These are phyloP conservation scores for Blumeriella jaapii DNA, from an alignment of 2,329 filamentous ascomycete species.

Conservation along the genomic window DNA sequence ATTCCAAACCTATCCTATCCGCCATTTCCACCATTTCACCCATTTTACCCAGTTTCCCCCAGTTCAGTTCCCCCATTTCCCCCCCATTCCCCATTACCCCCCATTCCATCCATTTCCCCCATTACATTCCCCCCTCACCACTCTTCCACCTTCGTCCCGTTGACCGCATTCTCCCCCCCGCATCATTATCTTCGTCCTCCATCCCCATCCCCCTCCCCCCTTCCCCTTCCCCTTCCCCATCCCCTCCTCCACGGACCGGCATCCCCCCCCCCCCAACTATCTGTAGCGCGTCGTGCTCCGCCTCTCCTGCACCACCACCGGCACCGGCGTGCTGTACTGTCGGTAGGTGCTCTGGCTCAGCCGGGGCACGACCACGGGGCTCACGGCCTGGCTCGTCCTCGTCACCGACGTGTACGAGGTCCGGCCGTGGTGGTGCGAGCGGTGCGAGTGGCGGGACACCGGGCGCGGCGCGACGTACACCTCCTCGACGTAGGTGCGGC, in stretches of 20 bases:
- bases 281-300: conserved; percentile 16
- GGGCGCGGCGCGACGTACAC: conserved; percentile 21
- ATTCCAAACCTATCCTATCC: too few species aligned
- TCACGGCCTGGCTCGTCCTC: conserved; percentile 11
- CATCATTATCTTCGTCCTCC: too few species aligned
- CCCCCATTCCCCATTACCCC: too few species aligned
- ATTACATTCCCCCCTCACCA: too few species aligned
- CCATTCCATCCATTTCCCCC: too few species aligned
- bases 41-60: too few species aligned
- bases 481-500: conserved; percentile 21
- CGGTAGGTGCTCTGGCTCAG: conserved; percentile 21
- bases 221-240: background rate
- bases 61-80: too few species aligned
- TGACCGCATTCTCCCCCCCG: too few species aligned
- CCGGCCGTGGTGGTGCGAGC: conserved; percentile 13
- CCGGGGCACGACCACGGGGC: conserved; percentile 15
- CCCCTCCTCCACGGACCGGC: background rate
- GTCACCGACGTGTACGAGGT: conserved; percentile 21
- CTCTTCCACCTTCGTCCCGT: too few species aligned
- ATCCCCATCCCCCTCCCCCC: background rate
- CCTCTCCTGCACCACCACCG: conserved; percentile 19
- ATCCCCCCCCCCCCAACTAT: conserved; percentile 4
- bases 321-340: conserved; percentile 9
- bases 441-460: conserved; percentile 18
- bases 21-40: too few species aligned